These are phyloP conservation scores for Amphirosellinia nigrospora DNA, from an alignment of 495 filamentous ascomycete genomes.

Conservation along the genomic window DNA sequence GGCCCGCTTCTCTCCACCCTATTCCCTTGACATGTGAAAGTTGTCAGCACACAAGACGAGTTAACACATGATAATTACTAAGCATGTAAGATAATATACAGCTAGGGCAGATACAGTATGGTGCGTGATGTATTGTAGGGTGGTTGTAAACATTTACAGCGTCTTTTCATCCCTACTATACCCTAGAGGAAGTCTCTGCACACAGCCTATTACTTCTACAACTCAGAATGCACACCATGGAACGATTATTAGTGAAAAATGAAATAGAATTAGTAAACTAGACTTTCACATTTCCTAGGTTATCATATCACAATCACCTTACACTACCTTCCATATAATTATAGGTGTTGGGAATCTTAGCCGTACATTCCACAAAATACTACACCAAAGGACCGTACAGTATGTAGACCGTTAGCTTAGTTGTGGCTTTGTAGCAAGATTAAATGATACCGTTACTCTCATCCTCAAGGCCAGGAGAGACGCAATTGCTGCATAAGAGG, in stretches of 20 bases:
- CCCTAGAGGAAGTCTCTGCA: no score
- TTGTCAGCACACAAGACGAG: neutral
- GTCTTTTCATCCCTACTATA: no score
- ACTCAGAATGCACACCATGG: no score
- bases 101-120: no score
- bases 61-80: no score
- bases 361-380: neutral
- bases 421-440: neutral
- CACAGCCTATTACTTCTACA: no score
- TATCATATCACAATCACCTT: neutral
- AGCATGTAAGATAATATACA: no score
- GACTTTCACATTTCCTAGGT: neutral
- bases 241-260: no score
- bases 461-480: neutral
- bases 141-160: no score
- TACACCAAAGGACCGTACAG: neutral
- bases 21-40: constrained; percentile 20
- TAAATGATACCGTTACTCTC: neutral
- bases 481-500: neutral
- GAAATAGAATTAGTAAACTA: neutral
- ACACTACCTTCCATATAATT: neutral
- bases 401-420: neutral
- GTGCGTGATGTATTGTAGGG: no score
- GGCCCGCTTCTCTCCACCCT: neutral
- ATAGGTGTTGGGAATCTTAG: neutral